phyloP scores from a whole-genome alignment of 345 rosid genomes.

The Conringia planisiliqua region DNA sequence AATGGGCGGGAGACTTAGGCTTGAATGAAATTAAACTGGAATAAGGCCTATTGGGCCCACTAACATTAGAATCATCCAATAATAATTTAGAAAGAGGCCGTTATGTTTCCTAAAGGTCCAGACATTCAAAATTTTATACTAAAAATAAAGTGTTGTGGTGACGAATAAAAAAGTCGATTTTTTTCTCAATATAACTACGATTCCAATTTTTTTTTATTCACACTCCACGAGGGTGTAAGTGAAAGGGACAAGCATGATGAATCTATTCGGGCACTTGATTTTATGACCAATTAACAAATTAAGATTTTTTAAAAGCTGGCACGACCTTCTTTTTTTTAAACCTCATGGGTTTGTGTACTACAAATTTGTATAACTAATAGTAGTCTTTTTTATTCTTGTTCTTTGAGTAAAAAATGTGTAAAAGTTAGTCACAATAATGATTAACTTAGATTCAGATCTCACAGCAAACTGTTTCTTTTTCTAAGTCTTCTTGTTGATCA shows the following conservation, averaged over 20 bases:
- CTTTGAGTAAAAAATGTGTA: neutral
- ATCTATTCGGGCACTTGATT: slow-evolving; percentile 18
- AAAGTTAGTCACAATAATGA: neutral
- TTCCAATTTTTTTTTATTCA: neutral
- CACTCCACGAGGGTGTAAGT: neutral
- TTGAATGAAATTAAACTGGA: neutral
- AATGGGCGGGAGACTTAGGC: no score
- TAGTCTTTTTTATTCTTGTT: neutral
- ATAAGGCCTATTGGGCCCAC: slow-evolving; percentile 8
- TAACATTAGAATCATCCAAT: neutral
- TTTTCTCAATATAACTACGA: neutral
- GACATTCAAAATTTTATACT: neutral
- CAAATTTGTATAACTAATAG: neutral
- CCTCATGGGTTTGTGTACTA: neutral
- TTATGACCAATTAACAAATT: neutral
- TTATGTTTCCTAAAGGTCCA: neutral
- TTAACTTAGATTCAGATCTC: neutral
- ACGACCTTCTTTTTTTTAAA: neutral
- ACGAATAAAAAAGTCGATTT: neutral
- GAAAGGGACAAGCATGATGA: neutral
- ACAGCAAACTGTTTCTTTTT: neutral
- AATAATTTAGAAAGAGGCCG: neutral
- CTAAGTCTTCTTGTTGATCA: neutral
- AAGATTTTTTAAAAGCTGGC: neutral
- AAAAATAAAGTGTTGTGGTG: neutral